Percentiles rank a stretch among this genome's conserved stretches.
Conservation (phyloP, 2,329 filamentous ascomycete genomes). For the Beauveria rudraprayagi region DNA sequence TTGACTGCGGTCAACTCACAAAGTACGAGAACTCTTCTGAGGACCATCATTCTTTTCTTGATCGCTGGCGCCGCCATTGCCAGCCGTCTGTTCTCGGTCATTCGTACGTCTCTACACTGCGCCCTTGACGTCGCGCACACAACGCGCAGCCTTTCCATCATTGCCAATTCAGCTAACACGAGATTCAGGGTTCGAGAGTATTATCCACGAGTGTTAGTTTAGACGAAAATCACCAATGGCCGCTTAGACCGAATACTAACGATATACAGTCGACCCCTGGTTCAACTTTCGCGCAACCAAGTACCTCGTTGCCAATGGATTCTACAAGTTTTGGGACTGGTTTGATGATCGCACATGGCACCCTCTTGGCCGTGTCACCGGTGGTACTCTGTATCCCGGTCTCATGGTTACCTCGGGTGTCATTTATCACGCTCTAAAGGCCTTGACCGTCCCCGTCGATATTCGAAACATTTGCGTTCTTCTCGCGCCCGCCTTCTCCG, state of each 20-base stretch:
- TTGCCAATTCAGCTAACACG: conserved; percentile 22
- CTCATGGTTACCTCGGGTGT: conserved; percentile 97
- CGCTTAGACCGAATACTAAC: conserved; percentile 19
- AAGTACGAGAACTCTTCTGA: conserved; percentile 76
- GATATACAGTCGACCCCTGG: conserved; percentile 82
- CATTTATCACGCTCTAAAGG: conserved; percentile 89
- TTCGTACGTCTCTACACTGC: conserved; percentile 56
- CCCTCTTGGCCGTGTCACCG: conserved; percentile 93
- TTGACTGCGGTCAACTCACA: conserved; percentile 66
- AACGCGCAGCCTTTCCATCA: background rate
- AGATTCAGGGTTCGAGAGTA: conserved; percentile 80
- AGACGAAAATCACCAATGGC: conserved; percentile 12
- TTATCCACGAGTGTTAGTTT: conserved; percentile 95
- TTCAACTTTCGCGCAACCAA: conserved; percentile 99
- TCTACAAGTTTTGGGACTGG: conserved; percentile 99
- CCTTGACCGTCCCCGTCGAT: conserved; percentile 86
- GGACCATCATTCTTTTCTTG: conserved; percentile 80
- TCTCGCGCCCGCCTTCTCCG: conserved; percentile 88
- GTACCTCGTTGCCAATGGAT: conserved; percentile 92
- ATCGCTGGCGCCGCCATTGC: conserved; percentile 89
- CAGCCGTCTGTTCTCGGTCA: conserved; percentile 95
- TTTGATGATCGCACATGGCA: conserved; percentile 99
- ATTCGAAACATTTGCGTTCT: conserved; percentile 98
- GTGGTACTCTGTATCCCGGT: conserved; percentile 96
- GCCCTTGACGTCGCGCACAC: background rate